phyloP scores from a whole-genome alignment of 2,329 filamentous ascomycete species.

The Diaporthe citri region DNA sequence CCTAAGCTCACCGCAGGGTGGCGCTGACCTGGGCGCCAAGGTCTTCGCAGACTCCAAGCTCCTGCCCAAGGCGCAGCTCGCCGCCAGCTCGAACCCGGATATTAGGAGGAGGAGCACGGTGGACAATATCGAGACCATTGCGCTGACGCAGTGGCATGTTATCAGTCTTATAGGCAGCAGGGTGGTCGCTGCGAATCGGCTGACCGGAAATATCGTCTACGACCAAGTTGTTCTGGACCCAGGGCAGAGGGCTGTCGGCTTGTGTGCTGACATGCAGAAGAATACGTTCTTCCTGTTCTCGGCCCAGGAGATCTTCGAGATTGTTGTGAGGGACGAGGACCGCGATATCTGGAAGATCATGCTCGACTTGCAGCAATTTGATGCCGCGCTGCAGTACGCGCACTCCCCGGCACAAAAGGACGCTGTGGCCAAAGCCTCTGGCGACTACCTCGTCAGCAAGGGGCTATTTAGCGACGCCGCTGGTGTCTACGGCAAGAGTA shows the following conservation, averaged over 20 bases:
- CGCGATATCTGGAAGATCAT: constrained; percentile 96
- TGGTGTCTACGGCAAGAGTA: constrained; percentile 91
- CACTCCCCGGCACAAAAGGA: constrained; percentile 86
- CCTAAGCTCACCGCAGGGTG: constrained; percentile 64
- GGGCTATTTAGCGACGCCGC: constrained; percentile 89
- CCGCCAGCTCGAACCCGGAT: constrained; percentile 72
- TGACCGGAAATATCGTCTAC: constrained; percentile 88
- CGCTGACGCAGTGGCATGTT: constrained; percentile 94
- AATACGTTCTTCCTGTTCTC: constrained; percentile 99
- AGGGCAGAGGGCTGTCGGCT: constrained; percentile 83
- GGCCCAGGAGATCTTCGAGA: constrained; percentile 89
- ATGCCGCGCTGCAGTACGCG: constrained; percentile 87
- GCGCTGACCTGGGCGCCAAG: constrained; percentile 75
- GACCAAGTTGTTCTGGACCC: constrained; percentile 88
- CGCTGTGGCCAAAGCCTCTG: constrained; percentile 90
- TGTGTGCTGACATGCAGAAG: constrained; percentile 91
- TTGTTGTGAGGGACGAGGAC: constrained; percentile 90
- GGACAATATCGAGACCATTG: constrained; percentile 83
- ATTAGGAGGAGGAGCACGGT: constrained; percentile 75
- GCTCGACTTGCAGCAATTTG: constrained; percentile 87
- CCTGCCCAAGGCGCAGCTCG: constrained; percentile 78
- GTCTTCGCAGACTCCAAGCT: constrained; percentile 85
- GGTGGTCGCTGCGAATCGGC: constrained; percentile 85
- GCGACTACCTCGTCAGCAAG: constrained; percentile 86
- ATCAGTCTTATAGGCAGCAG: constrained; percentile 85